Percentiles rank a stretch among this genome's conserved stretches.
phyloP scores from a whole-genome alignment of 371 early-diverging fungal genomes.

The Entomophthora muscae region DNA sequence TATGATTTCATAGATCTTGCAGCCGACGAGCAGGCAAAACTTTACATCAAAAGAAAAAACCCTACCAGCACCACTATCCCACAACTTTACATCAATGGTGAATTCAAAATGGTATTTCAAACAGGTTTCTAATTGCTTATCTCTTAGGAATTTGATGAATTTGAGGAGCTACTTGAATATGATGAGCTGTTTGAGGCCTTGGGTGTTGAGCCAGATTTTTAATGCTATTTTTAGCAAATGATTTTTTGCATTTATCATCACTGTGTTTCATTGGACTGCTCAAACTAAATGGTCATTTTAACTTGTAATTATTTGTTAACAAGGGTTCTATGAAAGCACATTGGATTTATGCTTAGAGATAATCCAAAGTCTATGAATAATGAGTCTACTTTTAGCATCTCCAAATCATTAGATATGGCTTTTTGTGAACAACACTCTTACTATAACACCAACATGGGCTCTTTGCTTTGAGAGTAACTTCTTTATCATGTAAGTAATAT shows the following conservation, averaged over 20 bases:
- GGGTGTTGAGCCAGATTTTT: slow-evolving; percentile 2
- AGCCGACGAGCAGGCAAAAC: slow-evolving; percentile 40
- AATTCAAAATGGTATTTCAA: slow-evolving; percentile 31
- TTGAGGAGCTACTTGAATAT: slow-evolving; percentile 5
- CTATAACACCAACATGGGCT: too few relatives aligned
- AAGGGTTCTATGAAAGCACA: neutral
- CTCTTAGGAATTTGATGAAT: slow-evolving; percentile 11
- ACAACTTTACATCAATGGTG: slow-evolving; percentile 47
- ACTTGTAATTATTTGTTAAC: neutral
- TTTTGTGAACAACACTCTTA: neutral
- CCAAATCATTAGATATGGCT: neutral
- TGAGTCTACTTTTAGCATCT: neutral
- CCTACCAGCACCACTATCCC: slow-evolving; percentile 30
- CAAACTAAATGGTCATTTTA: neutral
- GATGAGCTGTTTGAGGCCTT: slow-evolving; percentile 4
- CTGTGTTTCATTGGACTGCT: neutral
- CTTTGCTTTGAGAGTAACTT: too few relatives aligned
- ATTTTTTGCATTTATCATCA: neutral
- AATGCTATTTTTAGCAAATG: neutral
- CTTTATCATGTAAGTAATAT: too few relatives aligned
- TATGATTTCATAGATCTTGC: slow-evolving; percentile 39
- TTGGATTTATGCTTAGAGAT: neutral
- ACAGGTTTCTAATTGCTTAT: slow-evolving; percentile 9
- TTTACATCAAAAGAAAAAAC: slow-evolving; percentile 36
- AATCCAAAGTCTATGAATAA: neutral